Evolutionary conservation across 495 filamentous ascomycete species (phyloP), one percentile per base, ranked within the genome.

Genomic region (Wilcoxina mikolae): DNA sequence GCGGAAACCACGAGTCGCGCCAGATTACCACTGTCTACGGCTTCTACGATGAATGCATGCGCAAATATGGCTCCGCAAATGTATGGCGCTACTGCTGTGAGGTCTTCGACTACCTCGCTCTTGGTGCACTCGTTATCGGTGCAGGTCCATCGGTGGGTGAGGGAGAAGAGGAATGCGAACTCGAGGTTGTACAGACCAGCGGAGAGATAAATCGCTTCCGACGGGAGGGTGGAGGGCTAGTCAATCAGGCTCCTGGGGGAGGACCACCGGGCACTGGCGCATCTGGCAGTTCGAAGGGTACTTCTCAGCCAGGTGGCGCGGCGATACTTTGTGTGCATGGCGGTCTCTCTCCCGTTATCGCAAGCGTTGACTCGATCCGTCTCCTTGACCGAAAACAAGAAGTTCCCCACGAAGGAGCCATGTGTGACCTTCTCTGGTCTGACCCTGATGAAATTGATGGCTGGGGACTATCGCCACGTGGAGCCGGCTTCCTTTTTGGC

Each of bases 71-170:
- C 50, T 91, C 78, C 68, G 91, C 91, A 17, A 98, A 95, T 58
- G 91, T 98, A 0, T 98, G 91, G 91, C 78, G 89, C 47, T 94
- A 98, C 67, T 98, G 91, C 73, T 96, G 91, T 70, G 91, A 98
- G 67, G 87, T 96, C 2, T 98, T 98, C 66, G 91, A 98, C 70
- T 96, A 96, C 68, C 78, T 98, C 23, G 93, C 91, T 11, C 80
- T 98, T 39, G 91, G 89, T 52, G 91, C 91, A 38, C 81, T 98
- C 60, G 87, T 98, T 26, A 77, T 94, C 11, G 91, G 93, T 49
- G 87, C 93, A 20, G 82, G 85, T 44, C 83, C 83, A 43, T 78
- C 78, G 11, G 73, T 95, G 11, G 67, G 72, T 45, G 66, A 70
- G 24, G 71, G 76, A 3, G 75, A 82, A 55, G 73, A 78, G n/a